A percentile compares a stretch with the other conserved stretches of the same genome.
Evolutionary conservation across 1,284 basidiomycete genomes (phyloP).

Genomic region (Vanrija pseudolonga): DNA sequence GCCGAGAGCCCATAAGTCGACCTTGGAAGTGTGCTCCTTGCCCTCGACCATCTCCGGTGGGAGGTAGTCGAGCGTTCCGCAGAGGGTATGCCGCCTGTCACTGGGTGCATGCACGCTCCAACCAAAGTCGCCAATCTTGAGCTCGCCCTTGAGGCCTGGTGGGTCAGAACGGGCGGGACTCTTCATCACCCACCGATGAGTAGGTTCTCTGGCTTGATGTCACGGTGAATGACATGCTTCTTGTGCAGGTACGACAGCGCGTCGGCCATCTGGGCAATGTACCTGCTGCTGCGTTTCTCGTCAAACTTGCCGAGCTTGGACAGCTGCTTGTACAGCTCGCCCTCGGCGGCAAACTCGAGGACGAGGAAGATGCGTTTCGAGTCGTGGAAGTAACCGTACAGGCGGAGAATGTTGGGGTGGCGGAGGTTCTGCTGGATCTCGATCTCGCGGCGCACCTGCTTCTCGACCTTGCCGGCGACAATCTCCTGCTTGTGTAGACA

Average conservation of each 20-base stretch:
- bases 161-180: background rate
- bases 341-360: slow-evolving; percentile 92
- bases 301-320: slow-evolving; percentile 79
- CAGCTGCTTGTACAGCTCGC: slow-evolving; percentile 94
- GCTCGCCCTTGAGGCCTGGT: slow-evolving; percentile 74
- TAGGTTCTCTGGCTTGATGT: slow-evolving; percentile 98
- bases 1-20: slow-evolving; percentile 93
- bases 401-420: slow-evolving; percentile 88
- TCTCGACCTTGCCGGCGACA: slow-evolving; percentile 82
- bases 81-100: slow-evolving; percentile 80
- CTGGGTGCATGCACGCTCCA: slow-evolving; percentile 98
- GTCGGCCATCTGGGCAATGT: slow-evolving; percentile 98
- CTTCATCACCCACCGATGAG: slow-evolving; percentile 61
- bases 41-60: slow-evolving; percentile 98
- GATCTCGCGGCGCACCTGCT: slow-evolving; percentile 94
- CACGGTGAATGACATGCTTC: slow-evolving; percentile 97
- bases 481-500: slow-evolving; percentile 97
- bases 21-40: slow-evolving; percentile 49
- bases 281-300: slow-evolving; percentile 76
- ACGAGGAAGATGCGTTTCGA: slow-evolving; percentile 97
- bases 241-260: slow-evolving; percentile 87
- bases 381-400: slow-evolving; percentile 98
- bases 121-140: slow-evolving; percentile 86
- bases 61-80: slow-evolving; percentile 94
- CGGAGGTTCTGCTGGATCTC: slow-evolving; percentile 98